Evolutionary conservation across 768 basidiomycete species (phyloP), one percentile per base, ranked within the genome.

Genomic region (Sistotremastrum niveocremeum): DNA sequence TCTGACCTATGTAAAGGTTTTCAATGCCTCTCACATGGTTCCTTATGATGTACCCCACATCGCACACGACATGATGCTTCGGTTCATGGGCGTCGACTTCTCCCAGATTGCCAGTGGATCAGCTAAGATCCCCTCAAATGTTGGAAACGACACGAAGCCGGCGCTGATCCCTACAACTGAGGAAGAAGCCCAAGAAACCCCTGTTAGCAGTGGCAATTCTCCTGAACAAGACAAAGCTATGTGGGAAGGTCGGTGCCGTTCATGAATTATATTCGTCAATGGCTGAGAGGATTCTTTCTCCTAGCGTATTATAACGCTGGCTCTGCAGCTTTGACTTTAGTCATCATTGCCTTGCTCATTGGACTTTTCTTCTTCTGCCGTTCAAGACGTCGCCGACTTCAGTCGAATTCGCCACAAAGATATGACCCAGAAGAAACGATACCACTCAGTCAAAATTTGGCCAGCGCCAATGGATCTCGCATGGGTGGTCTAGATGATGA

Each of bases 21-120:
- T 82, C 62, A 86, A 90, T 49, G 87, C 89, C 3, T 97, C 93
- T 1, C 95, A 98, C 62, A 99, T 98, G 95, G 94, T 77, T 6
- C 81, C 84, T 8, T 84, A 69, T 61, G 94, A 99, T 61, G 69
- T 84, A 8, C 93, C 91, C 0, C 74, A 86, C 44, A 77, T 82
- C 12, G 71, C 93, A 3, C 90, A 97, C 60, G 95, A 99, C 62
- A 97, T 98, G 95, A 94, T 99, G 54, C 76, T 95, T 37, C 86
- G 95, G 9, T 99, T 99, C 68, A 88, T 97, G 81, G 82, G 78
- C 43, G 77, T 91, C 49, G 83, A 98, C 66, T 86, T 94, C 55
- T 74, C 81, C 29, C 72, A 77, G 2, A 73, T 97, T 47, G 68
- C 80, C 2, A 89, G 84, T 28, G 81, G 84, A 33, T 80, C 87